Evolutionary conservation across 225 moss, liverwort and hornwort species (phyloP), one percentile per base, ranked within the genome.

Genomic region (Sphagnum tenellum): DNA sequence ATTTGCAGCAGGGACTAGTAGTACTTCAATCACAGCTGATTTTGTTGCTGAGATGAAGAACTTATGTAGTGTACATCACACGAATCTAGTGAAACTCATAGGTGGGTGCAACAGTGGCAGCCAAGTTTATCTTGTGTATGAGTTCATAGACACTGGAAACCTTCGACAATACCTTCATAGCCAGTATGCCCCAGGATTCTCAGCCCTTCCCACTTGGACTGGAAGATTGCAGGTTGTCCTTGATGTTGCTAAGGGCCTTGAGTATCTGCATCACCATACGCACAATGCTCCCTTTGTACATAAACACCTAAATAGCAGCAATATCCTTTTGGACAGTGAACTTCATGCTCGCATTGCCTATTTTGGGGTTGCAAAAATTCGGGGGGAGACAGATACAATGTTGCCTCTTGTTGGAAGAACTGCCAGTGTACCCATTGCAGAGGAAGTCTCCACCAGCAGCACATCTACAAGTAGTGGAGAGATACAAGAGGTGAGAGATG

Each of bases 241-340:
- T 4, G 89, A 96, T 63, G 77, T 92, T 49, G 89, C 95, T 7
- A 88, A 86, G 64, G 95, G 88, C 55, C 73, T 96, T 59, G 95
- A 96, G 64, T 96, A 96, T 68, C 75, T 96, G 13, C 95, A 96
- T 53, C 86, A 89, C 11, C 75, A 89, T 56, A 73, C 77, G 0
- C 29, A 29, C 29, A 70, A 77, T 66, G 74, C 86, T 9, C 80
- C 84, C 46, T 71, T 81, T 45, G 88, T 96, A 57, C 95, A 96
- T 69, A 96, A 89, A 51, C 86, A 86, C 60, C 69, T 96, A 47
- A 92, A 89, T 66, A 89, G 95, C 69, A 81, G 72, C 72, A 92
- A 86, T 65, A 74, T 92, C 63, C 66, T 96, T 13, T 57, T 96
- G 50, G 92, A 92, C 76, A 76, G 67, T 48, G 80, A 78, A 14